Base-by-base conservation (phyloP, 257 asterid species). In the Rhazya stricta region DNA sequence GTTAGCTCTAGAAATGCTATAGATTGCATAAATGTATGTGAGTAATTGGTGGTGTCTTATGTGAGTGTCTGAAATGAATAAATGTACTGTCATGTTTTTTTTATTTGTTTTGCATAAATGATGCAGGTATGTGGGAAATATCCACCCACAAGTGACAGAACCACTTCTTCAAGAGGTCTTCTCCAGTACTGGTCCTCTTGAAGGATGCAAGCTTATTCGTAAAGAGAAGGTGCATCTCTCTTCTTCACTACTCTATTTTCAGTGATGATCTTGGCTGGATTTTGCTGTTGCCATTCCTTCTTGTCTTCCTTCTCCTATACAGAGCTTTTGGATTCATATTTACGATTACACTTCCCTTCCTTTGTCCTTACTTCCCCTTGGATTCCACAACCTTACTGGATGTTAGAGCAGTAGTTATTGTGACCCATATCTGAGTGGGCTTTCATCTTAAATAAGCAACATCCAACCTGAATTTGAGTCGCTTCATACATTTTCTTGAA, bases 121-220 rank as follows among this genome's bases (percentile, higher is more conserved):
- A 81, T 83, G 83, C 82, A 92, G 98, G 57, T 90, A 90, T 69
- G 97, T 90, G n/a, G 98, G 97, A 39, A 92, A 92, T 80, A 88
- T 92, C 78, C 94, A 89, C 76, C 86, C 90, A 42, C 96, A 90
- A 74, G 98, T 92, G 57, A 92, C 97, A 1, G 96, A 92, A 73
- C 94, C 88, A 25, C 97, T 89, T 82, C 96, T 92, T 72, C 96
- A 90, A 74, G 97, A 92, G 83, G 94, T 92, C 81, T 92, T 90
- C 80, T 71, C 94, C 9, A 78, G 86, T 71, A 84, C 94, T 4
- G 96, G 98, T 63, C 89, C 88, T 63, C 89, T 90, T 74, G 96
- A 92, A 87, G 90, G 97, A 68, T 92, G 98, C 90, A 92, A 92
- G 89, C 90, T 92, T 78, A 89, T 90, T 76, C 84, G 91, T 34